Conservation (phyloP, 805 yeast genomes). For the Kodamaea kakaduensis region DNA sequence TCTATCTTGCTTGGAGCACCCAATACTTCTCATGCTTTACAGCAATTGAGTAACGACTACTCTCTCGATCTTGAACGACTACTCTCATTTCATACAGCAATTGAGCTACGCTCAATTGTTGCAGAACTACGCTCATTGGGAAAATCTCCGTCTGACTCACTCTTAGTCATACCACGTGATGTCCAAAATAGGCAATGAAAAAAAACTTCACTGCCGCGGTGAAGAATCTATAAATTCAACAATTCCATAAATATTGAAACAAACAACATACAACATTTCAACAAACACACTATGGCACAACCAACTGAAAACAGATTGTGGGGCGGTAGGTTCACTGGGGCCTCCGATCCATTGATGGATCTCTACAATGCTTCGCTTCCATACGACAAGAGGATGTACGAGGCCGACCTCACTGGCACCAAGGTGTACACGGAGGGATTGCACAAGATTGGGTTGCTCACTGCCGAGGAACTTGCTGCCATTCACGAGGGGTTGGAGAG, state of each 20-base stretch:
- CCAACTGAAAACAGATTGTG: slow-evolving; percentile 76
- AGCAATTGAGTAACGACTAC: too few species aligned
- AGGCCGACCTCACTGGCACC: slow-evolving; percentile 91
- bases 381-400: slow-evolving; percentile 91
- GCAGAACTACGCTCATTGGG: too few species aligned
- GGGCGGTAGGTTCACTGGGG: slow-evolving; percentile 99
- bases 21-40: too few species aligned
- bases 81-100: too few species aligned
- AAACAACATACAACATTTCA: neutral
- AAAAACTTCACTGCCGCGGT: slow-evolving; percentile 6
- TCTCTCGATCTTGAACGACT: too few species aligned
- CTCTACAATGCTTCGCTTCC: slow-evolving; percentile 95
- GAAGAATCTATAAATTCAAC: slow-evolving; percentile 6
- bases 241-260: neutral
- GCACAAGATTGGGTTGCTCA: slow-evolving; percentile 70
- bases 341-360: slow-evolving; percentile 96
- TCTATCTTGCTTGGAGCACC: too few species aligned
- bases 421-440: slow-evolving; percentile 88
- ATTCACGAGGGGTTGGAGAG: slow-evolving; percentile 78
- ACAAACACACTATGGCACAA: slow-evolving; percentile 27
- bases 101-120: too few species aligned
- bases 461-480: slow-evolving; percentile 65
- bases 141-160: too few species aligned
- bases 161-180: neutral
- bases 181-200: slow-evolving; percentile 5